These are phyloP conservation scores for Conticribra guillardii DNA, from an alignment of 108 stramenopile genomes.

Conservation along the genomic window DNA sequence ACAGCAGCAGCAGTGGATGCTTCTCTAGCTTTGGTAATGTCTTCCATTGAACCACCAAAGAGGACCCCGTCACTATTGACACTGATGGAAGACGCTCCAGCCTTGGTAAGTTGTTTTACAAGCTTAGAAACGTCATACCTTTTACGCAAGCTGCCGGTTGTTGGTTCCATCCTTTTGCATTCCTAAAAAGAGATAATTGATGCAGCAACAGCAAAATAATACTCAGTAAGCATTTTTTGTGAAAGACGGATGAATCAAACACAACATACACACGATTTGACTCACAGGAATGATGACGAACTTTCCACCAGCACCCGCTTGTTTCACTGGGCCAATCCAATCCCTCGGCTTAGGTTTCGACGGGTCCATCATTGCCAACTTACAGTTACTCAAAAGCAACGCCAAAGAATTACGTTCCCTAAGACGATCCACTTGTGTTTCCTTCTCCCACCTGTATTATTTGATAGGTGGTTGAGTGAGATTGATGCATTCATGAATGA, in stretches of 20 bases:
- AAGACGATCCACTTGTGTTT: constrained; percentile 85
- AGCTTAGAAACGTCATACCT: constrained; percentile 77
- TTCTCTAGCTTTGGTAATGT: constrained; percentile 66
- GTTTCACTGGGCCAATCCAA: constrained; percentile 75
- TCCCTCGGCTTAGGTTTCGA: constrained; percentile 73
- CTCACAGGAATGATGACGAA: constrained; percentile 80
- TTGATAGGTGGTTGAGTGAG: too few species aligned
- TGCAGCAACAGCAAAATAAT: background rate
- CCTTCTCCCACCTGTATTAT: constrained; percentile 96
- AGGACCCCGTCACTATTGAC: constrained; percentile 85
- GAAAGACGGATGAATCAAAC: too few species aligned
- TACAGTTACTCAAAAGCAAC: constrained; percentile 74
- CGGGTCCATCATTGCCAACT: constrained; percentile 60
- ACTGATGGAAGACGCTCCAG: constrained; percentile 64
- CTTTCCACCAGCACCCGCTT: constrained; percentile 46
- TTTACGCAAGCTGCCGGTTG: constrained; percentile 75
- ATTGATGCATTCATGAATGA: too few species aligned
- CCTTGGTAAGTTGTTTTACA: constrained; percentile 58
- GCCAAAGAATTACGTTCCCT: constrained; percentile 83
- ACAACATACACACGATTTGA: background rate
- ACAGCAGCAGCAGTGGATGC: constrained; percentile 57
- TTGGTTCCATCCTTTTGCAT: constrained; percentile 82
- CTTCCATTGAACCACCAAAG: constrained; percentile 83
- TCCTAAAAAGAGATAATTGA: constrained; percentile 38
- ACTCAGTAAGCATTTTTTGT: too few species aligned